Conservation (phyloP, 352 stramenopile species). For the Phytophthora sojae region DNA sequence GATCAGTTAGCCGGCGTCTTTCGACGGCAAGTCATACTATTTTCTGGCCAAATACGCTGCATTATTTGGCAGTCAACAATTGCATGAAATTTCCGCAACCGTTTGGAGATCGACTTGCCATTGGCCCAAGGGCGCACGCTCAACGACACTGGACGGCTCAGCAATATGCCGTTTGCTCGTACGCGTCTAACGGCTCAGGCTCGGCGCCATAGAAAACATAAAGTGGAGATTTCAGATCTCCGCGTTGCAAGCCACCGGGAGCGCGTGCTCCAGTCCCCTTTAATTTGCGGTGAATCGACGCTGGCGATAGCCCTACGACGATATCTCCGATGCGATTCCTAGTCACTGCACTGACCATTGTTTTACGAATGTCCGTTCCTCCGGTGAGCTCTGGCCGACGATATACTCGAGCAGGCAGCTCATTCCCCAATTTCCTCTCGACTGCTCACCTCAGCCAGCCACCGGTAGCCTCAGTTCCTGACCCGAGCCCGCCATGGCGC, state of each 20-base stretch:
- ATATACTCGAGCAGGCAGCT: neutral
- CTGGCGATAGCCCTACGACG: neutral
- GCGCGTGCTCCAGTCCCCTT: conserved; percentile 14
- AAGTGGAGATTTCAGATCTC: conserved; percentile 18
- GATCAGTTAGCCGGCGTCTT: no score
- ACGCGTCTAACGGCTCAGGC: conserved; percentile 6
- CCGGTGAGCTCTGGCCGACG: neutral
- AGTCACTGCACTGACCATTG: conserved; percentile 9
- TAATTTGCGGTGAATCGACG: neutral
- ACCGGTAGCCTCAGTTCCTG: neutral
- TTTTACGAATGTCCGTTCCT: neutral
- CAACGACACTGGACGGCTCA: conserved; percentile 10
- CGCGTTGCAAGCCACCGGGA: conserved; percentile 20
- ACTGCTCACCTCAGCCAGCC: conserved; percentile 7
- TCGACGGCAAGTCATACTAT: no score
- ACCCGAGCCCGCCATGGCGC: conserved; percentile 6
- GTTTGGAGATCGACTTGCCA: conserved; percentile 1
- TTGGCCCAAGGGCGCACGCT: conserved; percentile 25
- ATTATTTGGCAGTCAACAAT: neutral
- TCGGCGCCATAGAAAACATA: neutral
- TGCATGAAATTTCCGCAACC: neutral
- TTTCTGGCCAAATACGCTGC: conserved; percentile 6
- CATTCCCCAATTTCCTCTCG: conserved; percentile 30
- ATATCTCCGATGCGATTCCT: neutral
- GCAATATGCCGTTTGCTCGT: conserved; percentile 14